A percentile compares a stretch with the other conserved stretches of the same genome.
These are phyloP conservation scores for Capniomyces stellatus DNA, from an alignment of 371 early-diverging fungal genomes.

Conservation along the genomic window DNA sequence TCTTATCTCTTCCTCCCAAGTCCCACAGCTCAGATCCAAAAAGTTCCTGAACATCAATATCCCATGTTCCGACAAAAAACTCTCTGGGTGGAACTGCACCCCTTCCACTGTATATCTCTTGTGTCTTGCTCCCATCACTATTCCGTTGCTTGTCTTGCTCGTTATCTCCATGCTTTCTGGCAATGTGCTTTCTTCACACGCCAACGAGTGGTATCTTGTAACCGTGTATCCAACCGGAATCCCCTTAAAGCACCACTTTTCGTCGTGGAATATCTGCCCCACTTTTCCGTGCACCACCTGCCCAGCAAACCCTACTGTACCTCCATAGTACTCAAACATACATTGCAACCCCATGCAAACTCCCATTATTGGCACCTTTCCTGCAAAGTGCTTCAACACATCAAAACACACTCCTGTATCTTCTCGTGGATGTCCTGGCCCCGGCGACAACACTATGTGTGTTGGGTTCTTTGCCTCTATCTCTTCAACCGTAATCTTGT, in stretches of 20 bases:
- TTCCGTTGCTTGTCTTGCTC: constrained; percentile 62
- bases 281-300: constrained; percentile 93
- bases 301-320: constrained; percentile 73
- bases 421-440: constrained; percentile 85
- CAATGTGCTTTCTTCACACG: constrained; percentile 63
- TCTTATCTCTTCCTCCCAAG: constrained; percentile 49
- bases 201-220: constrained; percentile 91
- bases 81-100: constrained; percentile 94
- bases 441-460: constrained; percentile 89
- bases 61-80: constrained; percentile 81
- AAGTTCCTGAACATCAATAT: constrained; percentile 72
- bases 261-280: constrained; percentile 70
- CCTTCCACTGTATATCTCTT: constrained; percentile 74
- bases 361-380: constrained; percentile 89
- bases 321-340: constrained; percentile 89
- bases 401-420: constrained; percentile 77
- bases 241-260: constrained; percentile 61
- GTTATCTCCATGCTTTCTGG: constrained; percentile 73
- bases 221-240: constrained; percentile 65
- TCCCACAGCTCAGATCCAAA: constrained; percentile 62
- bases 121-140: constrained; percentile 91
- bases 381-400: constrained; percentile 67
- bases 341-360: constrained; percentile 93
- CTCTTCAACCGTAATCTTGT: constrained; percentile 71
- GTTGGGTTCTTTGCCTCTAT: constrained; percentile 58